Base-by-base conservation (phyloP, 2,329 filamentous ascomycete genomes). In the Torrubiellomyces zombiae region DNA sequence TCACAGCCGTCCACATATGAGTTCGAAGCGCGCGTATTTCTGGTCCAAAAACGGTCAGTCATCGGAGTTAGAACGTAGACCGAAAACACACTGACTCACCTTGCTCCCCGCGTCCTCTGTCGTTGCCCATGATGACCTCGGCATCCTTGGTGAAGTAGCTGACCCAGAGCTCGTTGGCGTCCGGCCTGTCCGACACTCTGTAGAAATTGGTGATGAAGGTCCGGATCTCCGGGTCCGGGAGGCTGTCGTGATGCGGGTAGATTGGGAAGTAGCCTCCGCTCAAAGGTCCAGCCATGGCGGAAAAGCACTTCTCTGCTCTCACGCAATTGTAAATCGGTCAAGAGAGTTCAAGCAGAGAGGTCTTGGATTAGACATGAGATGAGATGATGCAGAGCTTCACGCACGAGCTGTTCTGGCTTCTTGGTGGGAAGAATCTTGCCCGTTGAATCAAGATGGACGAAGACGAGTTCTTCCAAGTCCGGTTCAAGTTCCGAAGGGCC, bases 161-260 rank as follows among this genome's bases (percentile, higher is more conserved):
- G 10, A 55, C 38, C 59, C 59, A 63, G 20, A 51, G 44, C 28
- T 56, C 50, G 23, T 57, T 50, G 31, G 40, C 38, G n/a, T 46
- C 45, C 4, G 40, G 37, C 14, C 47, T 48, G 33, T 63, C 59
- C 14, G 58, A 62, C 9, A 46, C 36, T 4, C 38, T 43, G 38
- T 55, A 63, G 36, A 63, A 63, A 16, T 42, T 40, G 28, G 47
- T 45, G 30, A 61, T 47, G 24, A 61, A 60, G 15, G 38, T 38
- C 21, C 40, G 44, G 21, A 51, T 38, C 28, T 40, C 40, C 15
- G 40, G 37, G 12, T 51, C 47, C 3, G 42, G 38, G 21, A 45
- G 39, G 10, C 33, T 34, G 13, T 39, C 41, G 22, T 39, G 34
- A 15, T 42, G 34, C 19, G 47, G 44, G 25, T 51, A 51, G 8